Conservation (phyloP, 495 filamentous ascomycete genomes). For the Penicillium mononematosum region DNA sequence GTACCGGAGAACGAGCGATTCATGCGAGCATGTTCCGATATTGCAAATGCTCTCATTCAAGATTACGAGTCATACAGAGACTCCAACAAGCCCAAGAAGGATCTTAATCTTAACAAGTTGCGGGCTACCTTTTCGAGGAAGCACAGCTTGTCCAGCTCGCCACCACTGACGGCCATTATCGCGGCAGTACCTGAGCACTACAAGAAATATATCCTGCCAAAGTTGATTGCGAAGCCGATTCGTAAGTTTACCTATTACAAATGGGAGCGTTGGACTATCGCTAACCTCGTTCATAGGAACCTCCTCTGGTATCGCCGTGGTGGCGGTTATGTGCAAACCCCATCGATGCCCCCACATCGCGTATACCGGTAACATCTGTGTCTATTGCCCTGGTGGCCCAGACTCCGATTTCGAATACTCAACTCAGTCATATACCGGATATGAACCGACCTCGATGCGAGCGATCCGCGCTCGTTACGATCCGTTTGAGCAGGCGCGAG, state of each 20-base stretch:
- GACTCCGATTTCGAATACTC: conserved; percentile 99
- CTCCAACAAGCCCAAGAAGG: conserved; percentile 66
- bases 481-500: conserved; percentile 95
- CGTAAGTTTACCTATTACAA: conserved; percentile 47
- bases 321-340: conserved; percentile 99
- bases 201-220: conserved; percentile 97
- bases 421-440: conserved; percentile 96
- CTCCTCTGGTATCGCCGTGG: conserved; percentile 96
- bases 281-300: conserved; percentile 57
- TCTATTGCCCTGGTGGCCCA: conserved; percentile 96
- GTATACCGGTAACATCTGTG: conserved; percentile 97
- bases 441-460: conserved; percentile 97
- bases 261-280: not conserved
- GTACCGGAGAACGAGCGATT: conserved; percentile 91
- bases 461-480: conserved; percentile 97
- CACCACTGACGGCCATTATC: conserved; percentile 93
- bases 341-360: conserved; percentile 97
- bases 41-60: conserved; percentile 88
- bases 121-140: conserved; percentile 89
- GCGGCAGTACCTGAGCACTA: conserved; percentile 97
- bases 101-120: conserved; percentile 90
- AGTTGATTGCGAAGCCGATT: conserved; percentile 94
- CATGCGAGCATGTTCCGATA: conserved; percentile 90
- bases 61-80: conserved; percentile 81
- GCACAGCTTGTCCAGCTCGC: conserved; percentile 78